Evolutionary conservation across 2,329 filamentous ascomycete species (phyloP).

Genomic region (Nemania abortiva): DNA sequence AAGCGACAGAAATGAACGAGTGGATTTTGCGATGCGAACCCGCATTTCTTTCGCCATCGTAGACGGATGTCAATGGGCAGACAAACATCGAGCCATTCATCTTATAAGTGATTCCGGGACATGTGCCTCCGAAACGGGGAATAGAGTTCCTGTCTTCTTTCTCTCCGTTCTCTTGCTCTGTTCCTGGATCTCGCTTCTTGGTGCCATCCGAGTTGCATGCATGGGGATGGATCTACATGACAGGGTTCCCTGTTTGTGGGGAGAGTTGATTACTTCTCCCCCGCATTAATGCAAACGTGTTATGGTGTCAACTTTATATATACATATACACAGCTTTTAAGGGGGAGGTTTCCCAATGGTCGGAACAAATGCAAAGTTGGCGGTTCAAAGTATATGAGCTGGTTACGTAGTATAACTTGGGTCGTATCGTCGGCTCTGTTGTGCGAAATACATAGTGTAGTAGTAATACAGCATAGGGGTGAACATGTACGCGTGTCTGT

Average conservation of each 20-base stretch:
- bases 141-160: constrained; percentile 9
- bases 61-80: constrained; percentile 13
- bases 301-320: neutral
- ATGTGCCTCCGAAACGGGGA: constrained; percentile 38
- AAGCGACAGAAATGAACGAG: neutral
- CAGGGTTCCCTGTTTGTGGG: constrained; percentile 27
- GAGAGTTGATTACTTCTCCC: constrained; percentile 20
- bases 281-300: constrained; percentile 10
- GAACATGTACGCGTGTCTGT: neutral
- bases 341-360: neutral
- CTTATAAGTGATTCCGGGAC: constrained; percentile 32
- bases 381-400: constrained; percentile 1
- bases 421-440: constrained; percentile 3
- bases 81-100: constrained; percentile 8
- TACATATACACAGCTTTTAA: constrained; percentile 10
- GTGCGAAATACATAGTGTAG: neutral
- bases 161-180: neutral
- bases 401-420: constrained; percentile 1
- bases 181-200: constrained; percentile 27
- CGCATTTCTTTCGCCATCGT: constrained; percentile 11
- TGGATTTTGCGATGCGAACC: constrained; percentile 18
- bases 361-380: neutral
- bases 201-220: constrained; percentile 21
- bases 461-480: neutral
- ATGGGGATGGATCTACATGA: constrained; percentile 22